phyloP scores from a whole-genome alignment of 768 basidiomycete species.

The Russula sp. region DNA sequence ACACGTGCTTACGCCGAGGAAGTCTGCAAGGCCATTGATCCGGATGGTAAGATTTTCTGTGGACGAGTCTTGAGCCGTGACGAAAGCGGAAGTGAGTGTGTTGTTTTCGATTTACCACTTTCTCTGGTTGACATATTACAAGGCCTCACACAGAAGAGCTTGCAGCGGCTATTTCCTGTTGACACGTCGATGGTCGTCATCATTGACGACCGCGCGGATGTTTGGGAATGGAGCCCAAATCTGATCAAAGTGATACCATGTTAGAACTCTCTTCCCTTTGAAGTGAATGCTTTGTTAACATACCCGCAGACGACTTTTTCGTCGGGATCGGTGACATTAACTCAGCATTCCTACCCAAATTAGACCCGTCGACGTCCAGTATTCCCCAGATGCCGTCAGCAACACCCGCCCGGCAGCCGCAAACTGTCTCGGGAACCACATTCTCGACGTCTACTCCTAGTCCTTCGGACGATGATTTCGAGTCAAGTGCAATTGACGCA shows the following conservation, averaged over 20 bases:
- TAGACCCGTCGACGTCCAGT: conserved; percentile 51
- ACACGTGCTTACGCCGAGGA: conserved; percentile 95
- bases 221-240: conserved; percentile 98
- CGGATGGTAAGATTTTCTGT: conserved; percentile 79
- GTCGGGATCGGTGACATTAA: conserved; percentile 99
- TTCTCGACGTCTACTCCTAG: conserved; percentile 14
- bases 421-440: conserved; percentile 4
- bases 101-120: background rate
- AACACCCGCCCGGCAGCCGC: background rate
- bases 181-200: conserved; percentile 99
- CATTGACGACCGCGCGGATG: conserved; percentile 97
- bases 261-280: conserved; percentile 41
- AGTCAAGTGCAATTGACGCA: conserved; percentile 18
- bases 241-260: conserved; percentile 96
- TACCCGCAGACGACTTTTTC: conserved; percentile 85
- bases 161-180: conserved; percentile 91
- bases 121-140: conserved; percentile 13
- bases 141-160: conserved; percentile 70
- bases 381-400: conserved; percentile 32
- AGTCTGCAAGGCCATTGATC: conserved; percentile 93
- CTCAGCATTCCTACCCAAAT: conserved; percentile 85
- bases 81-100: conserved; percentile 87
- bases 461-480: background rate
- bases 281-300: conserved; percentile 29
- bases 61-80: conserved; percentile 88